Base-by-base conservation (phyloP, 1,139 yeast species). In the Pichia cactophila region DNA sequence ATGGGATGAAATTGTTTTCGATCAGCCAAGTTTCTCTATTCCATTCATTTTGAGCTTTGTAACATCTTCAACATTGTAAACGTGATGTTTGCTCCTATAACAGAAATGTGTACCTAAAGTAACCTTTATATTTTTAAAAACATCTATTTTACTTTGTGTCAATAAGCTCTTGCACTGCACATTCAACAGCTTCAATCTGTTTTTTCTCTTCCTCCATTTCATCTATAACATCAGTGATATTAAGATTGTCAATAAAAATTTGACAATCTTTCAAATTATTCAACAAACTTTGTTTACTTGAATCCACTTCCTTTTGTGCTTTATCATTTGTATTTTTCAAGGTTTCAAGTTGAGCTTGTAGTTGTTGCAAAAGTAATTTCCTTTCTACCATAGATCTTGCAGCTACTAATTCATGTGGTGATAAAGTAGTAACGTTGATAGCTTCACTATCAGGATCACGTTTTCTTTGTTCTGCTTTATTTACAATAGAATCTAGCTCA, bases 401-500 rank as follows among this genome's bases (percentile, higher is more conserved):
- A 8, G 46, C 49, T 2, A 44, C 17, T 26, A 52, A 36, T 29
- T 52, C 53, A 5, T 42, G 33, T 4, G 52, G 48, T 33, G 50
- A 36, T 6, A 54, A 33, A 17, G 45, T 14, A 5, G 53, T 40
- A 5, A 52, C 41, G 17, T 52, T 49, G 12, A 44, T 12, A 5
- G 7, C 26, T 17, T 14, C 26, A 17, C 23, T 36, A 16, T 33
- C 9, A 29, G 33, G 40, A 8, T 41, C 37, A 35, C 38, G 33
- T 50, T 42, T 41, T 48, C 44, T 54, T 55, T 48, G 46, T 64
- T 59, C 29, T 76, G 59, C 29, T 55, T 56, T 47, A 14, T 69
- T 67, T 26, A 87, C 75, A 28, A 87, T 66, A 42, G 75, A 80
- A 61, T 88, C 96, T 48, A 88, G 67, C 50, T 79, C 81, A 55